Evolutionary conservation across 2,329 filamentous ascomycete genomes (phyloP).

Genomic region (Parastagonospora avenae): DNA sequence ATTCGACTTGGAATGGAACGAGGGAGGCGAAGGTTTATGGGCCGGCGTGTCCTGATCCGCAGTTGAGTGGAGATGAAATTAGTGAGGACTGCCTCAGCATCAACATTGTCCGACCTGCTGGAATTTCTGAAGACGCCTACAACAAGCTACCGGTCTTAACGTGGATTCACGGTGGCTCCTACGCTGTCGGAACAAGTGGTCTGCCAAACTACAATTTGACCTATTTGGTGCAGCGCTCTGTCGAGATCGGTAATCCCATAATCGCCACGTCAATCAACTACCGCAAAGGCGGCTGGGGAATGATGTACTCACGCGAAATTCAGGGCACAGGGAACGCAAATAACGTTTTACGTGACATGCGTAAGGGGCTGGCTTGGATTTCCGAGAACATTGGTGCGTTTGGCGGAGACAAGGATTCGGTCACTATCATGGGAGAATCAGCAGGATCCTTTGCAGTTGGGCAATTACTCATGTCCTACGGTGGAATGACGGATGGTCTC

Average conservation of each 20-base stretch:
- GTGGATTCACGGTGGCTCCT: conserved; percentile 63
- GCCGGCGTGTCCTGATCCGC: conserved; percentile 46
- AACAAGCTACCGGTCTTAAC: conserved; percentile 60
- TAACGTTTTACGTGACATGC: conserved; percentile 48
- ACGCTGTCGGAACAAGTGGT: conserved; percentile 51
- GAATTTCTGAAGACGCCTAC: conserved; percentile 43
- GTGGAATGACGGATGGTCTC: conserved; percentile 40
- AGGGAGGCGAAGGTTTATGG: conserved; percentile 50
- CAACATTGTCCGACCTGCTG: conserved; percentile 64
- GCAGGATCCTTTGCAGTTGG: conserved; percentile 51
- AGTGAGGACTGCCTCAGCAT: conserved; percentile 66
- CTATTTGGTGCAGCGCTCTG: conserved; percentile 59
- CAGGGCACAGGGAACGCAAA: conserved; percentile 55
- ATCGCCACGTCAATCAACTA: conserved; percentile 47
- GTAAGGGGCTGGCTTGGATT: conserved; percentile 54
- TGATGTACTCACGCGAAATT: conserved; percentile 60
- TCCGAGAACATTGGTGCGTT: conserved; percentile 51
- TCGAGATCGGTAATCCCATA: conserved; percentile 45
- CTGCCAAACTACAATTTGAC: conserved; percentile 65
- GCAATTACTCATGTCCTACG: conserved; percentile 43
- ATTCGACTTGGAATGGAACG: conserved; percentile 50
- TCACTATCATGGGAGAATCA: conserved; percentile 54
- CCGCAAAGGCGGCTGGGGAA: conserved; percentile 70
- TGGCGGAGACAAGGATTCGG: conserved; percentile 48
- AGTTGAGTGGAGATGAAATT: conserved; percentile 31